These are phyloP conservation scores for Cyathus pygmaeus DNA, from an alignment of 1,284 basidiomycete genomes.

Conservation along the genomic window DNA sequence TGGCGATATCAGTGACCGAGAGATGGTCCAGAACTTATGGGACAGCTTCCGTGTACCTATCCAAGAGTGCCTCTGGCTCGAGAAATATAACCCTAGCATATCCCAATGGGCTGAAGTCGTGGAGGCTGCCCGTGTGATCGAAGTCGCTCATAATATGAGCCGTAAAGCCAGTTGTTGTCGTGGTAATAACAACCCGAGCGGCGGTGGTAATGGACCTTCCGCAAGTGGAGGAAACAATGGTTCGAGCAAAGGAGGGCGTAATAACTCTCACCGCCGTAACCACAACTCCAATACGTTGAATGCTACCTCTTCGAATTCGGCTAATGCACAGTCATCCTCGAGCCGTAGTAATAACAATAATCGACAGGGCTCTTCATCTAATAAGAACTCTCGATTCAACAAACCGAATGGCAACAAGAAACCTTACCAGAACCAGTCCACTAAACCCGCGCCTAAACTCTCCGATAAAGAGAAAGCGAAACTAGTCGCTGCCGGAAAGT, in stretches of 20 bases:
- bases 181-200: neutral
- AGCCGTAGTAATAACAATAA: neutral
- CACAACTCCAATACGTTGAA: neutral
- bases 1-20: conserved; percentile 22
- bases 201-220: neutral
- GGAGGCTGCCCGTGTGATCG: conserved; percentile 17
- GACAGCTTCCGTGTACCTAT: conserved; percentile 18
- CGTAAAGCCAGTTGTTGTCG: neutral
- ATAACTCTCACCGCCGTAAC: neutral
- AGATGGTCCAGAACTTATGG: conserved; percentile 28
- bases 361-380: neutral
- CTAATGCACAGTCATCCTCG: too few species aligned
- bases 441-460: conserved; percentile 1
- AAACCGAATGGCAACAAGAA: neutral
- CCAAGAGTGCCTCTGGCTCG: conserved; percentile 16
- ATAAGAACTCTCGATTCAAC: neutral
- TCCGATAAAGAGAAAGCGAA: conserved; percentile 19
- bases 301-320: neutral
- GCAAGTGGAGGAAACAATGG: neutral
- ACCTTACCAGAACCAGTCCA: neutral
- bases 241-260: neutral
- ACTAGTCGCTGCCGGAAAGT: conserved; percentile 14
- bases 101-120: conserved; percentile 26
- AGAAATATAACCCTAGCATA: conserved; percentile 24
- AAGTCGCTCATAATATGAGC: conserved; percentile 21